Percentiles rank a stretch among this genome's conserved stretches.
These are phyloP conservation scores for Apiospora arundinis DNA, from an alignment of 2,329 filamentous ascomycete genomes.

Conservation along the genomic window DNA sequence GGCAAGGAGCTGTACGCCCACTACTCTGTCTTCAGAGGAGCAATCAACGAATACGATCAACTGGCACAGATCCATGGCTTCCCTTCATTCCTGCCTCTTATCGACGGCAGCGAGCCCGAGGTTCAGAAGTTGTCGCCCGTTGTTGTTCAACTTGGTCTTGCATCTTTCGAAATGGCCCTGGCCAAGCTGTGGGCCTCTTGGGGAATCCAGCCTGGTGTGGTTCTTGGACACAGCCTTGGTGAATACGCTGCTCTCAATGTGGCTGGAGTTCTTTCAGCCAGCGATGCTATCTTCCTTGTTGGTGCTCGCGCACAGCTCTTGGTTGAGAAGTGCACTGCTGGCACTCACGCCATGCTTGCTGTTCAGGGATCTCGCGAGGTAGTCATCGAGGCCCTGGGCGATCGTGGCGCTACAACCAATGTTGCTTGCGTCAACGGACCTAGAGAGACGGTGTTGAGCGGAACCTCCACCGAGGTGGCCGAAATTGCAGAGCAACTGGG, in stretches of 20 bases:
- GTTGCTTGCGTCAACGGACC: slow-evolving; percentile 79
- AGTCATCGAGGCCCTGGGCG: slow-evolving; percentile 58
- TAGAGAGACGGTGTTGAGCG: slow-evolving; percentile 76
- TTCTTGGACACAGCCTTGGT: slow-evolving; percentile 70
- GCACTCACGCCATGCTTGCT: slow-evolving; percentile 67
- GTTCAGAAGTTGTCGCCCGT: slow-evolving; percentile 55
- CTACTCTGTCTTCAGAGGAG: slow-evolving; percentile 54
- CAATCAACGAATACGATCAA: slow-evolving; percentile 63
- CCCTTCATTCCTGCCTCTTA: slow-evolving; percentile 62
- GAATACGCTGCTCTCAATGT: slow-evolving; percentile 77
- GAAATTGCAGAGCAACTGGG: slow-evolving; percentile 49
- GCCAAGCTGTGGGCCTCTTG: slow-evolving; percentile 62
- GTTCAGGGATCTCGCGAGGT: slow-evolving; percentile 56
- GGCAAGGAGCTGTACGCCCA: slow-evolving; percentile 58
- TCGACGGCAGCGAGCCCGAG: slow-evolving; percentile 52
- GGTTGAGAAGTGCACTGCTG: slow-evolving; percentile 66
- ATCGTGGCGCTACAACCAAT: slow-evolving; percentile 47
- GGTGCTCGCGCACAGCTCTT: slow-evolving; percentile 71
- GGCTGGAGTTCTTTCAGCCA: slow-evolving; percentile 73
- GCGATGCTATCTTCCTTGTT: slow-evolving; percentile 75
- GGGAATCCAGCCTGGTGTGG: slow-evolving; percentile 60
- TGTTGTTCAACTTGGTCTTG: slow-evolving; percentile 60
- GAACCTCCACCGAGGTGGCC: slow-evolving; percentile 48
- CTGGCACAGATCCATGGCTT: slow-evolving; percentile 57
- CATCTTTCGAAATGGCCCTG: slow-evolving; percentile 63